These are phyloP conservation scores for Curvularia eragrostidis DNA, from an alignment of 2,329 filamentous ascomycete species.

Conservation along the genomic window DNA sequence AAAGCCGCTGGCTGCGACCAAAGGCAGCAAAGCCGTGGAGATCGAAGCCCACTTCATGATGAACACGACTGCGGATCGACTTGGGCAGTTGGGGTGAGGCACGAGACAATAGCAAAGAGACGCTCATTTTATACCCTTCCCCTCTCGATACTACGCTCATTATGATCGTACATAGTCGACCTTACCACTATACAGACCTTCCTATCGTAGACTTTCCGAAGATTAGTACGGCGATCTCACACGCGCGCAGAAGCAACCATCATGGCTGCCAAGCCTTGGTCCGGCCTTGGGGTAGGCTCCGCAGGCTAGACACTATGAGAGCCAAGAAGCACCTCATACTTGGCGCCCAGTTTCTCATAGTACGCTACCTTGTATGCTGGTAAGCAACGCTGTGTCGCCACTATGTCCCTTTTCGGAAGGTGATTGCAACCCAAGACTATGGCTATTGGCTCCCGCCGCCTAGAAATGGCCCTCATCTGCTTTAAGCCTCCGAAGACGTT, in stretches of 20 bases:
- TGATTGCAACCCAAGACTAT: no score
- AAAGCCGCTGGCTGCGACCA: slow-evolving; percentile 40
- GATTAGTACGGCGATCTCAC: slow-evolving; percentile 42
- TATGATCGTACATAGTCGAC: neutral
- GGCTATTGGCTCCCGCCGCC: no score
- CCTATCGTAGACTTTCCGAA: slow-evolving; percentile 41
- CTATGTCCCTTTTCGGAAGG: no score
- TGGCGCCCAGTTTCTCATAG: slow-evolving; percentile 22
- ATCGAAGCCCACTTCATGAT: slow-evolving; percentile 46
- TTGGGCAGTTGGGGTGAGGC: slow-evolving; percentile 31
- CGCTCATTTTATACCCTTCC: slow-evolving; percentile 25
- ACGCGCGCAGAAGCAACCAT: slow-evolving; percentile 28
- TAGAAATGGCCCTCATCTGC: no score
- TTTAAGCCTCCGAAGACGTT: no score
- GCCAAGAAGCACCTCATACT: slow-evolving; percentile 19
- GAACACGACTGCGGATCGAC: slow-evolving; percentile 30
- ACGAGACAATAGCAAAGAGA: slow-evolving; percentile 17
- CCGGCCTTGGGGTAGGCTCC: slow-evolving; percentile 23
- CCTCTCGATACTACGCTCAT: slow-evolving; percentile 4
- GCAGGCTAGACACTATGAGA: slow-evolving; percentile 19
- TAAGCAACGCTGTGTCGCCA: slow-evolving; percentile 1
- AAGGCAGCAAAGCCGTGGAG: slow-evolving; percentile 39
- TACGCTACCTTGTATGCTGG: slow-evolving; percentile 10
- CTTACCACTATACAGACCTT: slow-evolving; percentile 35
- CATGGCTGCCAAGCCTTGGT: slow-evolving; percentile 24